phyloP scores from a whole-genome alignment of 2,329 filamentous ascomycete genomes.

The Aspergillus sp. region DNA sequence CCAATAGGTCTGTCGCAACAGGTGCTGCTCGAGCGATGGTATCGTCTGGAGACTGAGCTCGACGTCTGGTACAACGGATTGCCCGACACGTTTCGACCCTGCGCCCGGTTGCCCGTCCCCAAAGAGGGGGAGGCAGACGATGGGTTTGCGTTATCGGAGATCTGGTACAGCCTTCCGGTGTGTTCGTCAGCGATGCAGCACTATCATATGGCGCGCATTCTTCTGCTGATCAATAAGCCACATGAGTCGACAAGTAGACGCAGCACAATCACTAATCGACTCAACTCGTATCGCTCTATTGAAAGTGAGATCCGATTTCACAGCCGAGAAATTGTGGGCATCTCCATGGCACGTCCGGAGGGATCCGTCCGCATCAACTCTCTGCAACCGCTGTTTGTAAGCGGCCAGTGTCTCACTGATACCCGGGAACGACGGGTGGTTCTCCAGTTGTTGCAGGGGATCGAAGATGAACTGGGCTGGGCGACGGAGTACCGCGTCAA shows the following conservation, averaged over 20 bases:
- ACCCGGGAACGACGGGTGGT: slow-evolving; percentile 54
- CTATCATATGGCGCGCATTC: slow-evolving; percentile 44
- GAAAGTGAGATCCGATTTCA: slow-evolving; percentile 56
- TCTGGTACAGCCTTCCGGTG: slow-evolving; percentile 65
- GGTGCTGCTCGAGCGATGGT: slow-evolving; percentile 48
- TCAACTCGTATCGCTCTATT: slow-evolving; percentile 58
- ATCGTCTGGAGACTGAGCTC: slow-evolving; percentile 54
- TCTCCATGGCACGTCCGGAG: slow-evolving; percentile 56
- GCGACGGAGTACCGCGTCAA: slow-evolving; percentile 60
- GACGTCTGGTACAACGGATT: slow-evolving; percentile 59
- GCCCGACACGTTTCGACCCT: slow-evolving; percentile 59
- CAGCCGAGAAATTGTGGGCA: slow-evolving; percentile 61
- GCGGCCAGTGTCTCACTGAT: slow-evolving; percentile 59
- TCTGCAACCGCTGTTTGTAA: slow-evolving; percentile 61
- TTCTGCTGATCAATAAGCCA: slow-evolving; percentile 44
- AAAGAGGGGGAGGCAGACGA: slow-evolving; percentile 30
- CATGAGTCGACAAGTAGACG: slow-evolving; percentile 45
- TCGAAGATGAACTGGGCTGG: slow-evolving; percentile 64
- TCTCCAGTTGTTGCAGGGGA: slow-evolving; percentile 54
- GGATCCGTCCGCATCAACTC: slow-evolving; percentile 59
- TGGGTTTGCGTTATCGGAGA: slow-evolving; percentile 48
- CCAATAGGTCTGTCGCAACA: slow-evolving; percentile 36
- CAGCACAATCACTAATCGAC: slow-evolving; percentile 52
- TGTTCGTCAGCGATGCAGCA: slow-evolving; percentile 60
- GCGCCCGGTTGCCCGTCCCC: slow-evolving; percentile 43